phyloP scores from a whole-genome alignment of 139 green algal genomes.

The Asterochloris sp. region DNA sequence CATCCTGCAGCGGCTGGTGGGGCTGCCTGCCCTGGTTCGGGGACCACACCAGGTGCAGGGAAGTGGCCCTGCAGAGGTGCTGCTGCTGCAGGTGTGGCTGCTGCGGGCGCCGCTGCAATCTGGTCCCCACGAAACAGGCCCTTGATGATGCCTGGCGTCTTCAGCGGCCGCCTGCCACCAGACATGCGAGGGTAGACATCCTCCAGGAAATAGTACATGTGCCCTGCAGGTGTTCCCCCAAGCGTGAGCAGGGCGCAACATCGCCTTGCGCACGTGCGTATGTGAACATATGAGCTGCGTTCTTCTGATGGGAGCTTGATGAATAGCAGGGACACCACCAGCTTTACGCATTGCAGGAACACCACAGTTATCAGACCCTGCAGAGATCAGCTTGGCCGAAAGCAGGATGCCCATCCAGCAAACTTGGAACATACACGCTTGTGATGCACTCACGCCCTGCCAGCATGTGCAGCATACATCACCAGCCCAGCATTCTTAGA shows the following conservation, averaged over 20 bases:
- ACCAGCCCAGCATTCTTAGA: not conserved
- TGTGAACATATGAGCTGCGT: too few relatives aligned
- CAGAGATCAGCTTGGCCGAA: not conserved
- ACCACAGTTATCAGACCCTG: not conserved
- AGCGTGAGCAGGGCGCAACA: not conserved
- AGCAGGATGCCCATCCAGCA: not conserved
- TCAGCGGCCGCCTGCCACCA: constrained; percentile 62
- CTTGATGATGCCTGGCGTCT: constrained; percentile 57
- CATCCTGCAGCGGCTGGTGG: too few relatives aligned
- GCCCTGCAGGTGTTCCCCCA: constrained; percentile 46
- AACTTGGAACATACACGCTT: too few relatives aligned
- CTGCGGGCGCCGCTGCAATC: constrained; percentile 5
- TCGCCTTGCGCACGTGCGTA: too few relatives aligned
- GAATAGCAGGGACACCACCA: not conserved
- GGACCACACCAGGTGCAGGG: constrained; percentile 10
- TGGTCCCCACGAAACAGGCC: constrained; percentile 21
- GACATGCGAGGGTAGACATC: constrained; percentile 96
- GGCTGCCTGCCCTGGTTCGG: not conserved
- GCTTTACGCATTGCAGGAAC: not conserved
- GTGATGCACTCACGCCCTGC: too few relatives aligned
- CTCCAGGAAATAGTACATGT: constrained; percentile 97
- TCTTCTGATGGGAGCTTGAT: too few relatives aligned
- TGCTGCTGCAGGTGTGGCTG: constrained; percentile 4
- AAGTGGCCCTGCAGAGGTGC: not conserved
- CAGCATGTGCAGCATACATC: too few relatives aligned